Percentiles rank a stretch among this genome's conserved stretches.
Evolutionary conservation across 441 rosid species (phyloP).

Genomic region (Euphorbia schlechtendalii): DNA sequence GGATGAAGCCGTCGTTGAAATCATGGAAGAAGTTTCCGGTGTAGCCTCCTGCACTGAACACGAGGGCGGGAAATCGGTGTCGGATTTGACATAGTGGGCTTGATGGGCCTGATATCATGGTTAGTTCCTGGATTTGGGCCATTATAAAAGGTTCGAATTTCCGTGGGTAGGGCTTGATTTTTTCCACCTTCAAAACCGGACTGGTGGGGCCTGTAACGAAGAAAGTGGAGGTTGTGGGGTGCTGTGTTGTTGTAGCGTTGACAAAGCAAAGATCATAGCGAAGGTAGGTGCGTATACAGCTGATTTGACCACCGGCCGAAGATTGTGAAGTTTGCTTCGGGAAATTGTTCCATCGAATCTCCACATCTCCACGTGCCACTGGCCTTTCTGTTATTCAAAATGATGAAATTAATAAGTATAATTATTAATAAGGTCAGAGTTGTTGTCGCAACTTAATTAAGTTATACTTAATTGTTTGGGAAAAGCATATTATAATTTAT

Average conservation of each 20-base stretch:
- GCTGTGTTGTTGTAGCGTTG: slow-evolving; percentile 35
- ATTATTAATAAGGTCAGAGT: too few species aligned
- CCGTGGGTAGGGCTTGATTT: slow-evolving; percentile 47
- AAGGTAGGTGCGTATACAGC: slow-evolving; percentile 41
- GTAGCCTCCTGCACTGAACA: slow-evolving; percentile 55
- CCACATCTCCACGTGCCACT: background rate
- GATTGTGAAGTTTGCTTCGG: too few species aligned
- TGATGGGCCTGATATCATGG: slow-evolving; percentile 25
- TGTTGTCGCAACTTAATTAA: too few species aligned
- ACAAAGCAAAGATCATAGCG: slow-evolving; percentile 42
- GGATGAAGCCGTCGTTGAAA: slow-evolving; percentile 50
- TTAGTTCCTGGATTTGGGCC: slow-evolving; percentile 36
- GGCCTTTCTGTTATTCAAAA: background rate
- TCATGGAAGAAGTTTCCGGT: slow-evolving; percentile 64
- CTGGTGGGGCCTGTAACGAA: slow-evolving; percentile 19
- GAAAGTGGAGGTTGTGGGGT: slow-evolving; percentile 23
- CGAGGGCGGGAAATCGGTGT: slow-evolving; percentile 43
- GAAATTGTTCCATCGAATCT: background rate
- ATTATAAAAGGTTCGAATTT: slow-evolving; percentile 34
- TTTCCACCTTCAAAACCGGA: slow-evolving; percentile 19
- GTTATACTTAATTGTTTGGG: too few species aligned
- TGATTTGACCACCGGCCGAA: slow-evolving; percentile 16
- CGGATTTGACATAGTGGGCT: slow-evolving; percentile 23
- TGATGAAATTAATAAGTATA: too few species aligned
- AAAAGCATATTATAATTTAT: too few species aligned